Conservation (phyloP, 345 rosid species). For the Eucalyptus cloeziana region DNA sequence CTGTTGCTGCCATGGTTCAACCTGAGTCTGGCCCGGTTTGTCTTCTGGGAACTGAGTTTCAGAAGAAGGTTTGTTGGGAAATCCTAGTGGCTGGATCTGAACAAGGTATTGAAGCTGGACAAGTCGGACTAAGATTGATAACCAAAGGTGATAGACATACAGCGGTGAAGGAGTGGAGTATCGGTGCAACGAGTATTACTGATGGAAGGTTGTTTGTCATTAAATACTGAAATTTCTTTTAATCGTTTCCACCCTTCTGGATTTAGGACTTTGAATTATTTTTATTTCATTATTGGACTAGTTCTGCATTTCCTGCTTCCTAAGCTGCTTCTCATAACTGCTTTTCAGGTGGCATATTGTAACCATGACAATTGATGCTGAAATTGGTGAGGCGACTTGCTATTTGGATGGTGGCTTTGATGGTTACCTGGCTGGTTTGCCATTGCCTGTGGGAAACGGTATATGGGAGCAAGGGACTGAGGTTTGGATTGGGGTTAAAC, state of each 20-base stretch:
- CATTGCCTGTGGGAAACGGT: conserved; percentile 46
- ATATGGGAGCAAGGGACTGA: conserved; percentile 92
- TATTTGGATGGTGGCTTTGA: conserved; percentile 97
- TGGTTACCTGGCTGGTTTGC: conserved; percentile 71
- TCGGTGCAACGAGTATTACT: conserved; percentile 95
- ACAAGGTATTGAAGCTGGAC: conserved; percentile 99
- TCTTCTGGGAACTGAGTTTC: conserved; percentile 92
- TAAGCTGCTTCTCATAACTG: not conserved
- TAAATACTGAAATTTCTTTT: not conserved
- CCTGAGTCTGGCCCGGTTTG: conserved; percentile 99
- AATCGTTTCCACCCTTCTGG: not conserved
- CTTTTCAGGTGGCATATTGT: conserved; percentile 91
- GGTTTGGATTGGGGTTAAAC: conserved; percentile 89
- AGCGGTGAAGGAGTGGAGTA: conserved; percentile 94
- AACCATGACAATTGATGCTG: conserved; percentile 93
- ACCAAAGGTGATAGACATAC: conserved; percentile 93
- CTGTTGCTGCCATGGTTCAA: conserved; percentile 88
- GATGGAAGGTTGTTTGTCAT: conserved; percentile 76
- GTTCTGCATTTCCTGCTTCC: not conserved
- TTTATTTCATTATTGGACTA: not conserved
- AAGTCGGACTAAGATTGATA: conserved; percentile 89
- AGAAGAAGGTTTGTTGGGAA: conserved; percentile 95
- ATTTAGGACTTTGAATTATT: not conserved
- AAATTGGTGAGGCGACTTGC: conserved; percentile 92
- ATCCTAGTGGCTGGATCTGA: conserved; percentile 98